These are phyloP conservation scores for Aegilops speltoides DNA, from an alignment of 176 grass and related monocot genomes.

Conservation along the genomic window DNA sequence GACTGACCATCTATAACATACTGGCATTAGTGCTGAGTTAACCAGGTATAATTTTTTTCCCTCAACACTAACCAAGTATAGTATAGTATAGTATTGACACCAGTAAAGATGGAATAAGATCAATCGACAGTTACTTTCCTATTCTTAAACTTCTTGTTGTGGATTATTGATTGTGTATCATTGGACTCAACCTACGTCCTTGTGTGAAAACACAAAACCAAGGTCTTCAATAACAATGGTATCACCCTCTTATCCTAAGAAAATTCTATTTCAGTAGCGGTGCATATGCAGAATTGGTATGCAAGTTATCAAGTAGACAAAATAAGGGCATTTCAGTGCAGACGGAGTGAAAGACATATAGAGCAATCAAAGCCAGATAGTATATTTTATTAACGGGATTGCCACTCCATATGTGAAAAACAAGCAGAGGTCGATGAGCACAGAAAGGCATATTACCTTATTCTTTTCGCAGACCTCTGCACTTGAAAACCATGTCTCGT, in stretches of 20 bases:
- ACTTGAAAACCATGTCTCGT: conserved; percentile 27
- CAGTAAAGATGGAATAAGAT: not conserved
- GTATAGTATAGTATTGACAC: not conserved
- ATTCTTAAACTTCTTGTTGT: too few relatives aligned
- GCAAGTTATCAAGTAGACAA: not conserved
- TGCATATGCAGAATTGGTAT: not conserved
- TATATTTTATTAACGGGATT: not conserved
- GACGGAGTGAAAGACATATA: not conserved
- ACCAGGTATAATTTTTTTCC: not conserved
- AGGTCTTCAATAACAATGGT: not conserved
- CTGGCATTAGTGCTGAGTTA: not conserved
- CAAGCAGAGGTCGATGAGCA: not conserved
- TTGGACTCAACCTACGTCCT: not conserved
- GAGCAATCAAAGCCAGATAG: not conserved
- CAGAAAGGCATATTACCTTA: not conserved
- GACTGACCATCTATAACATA: not conserved
- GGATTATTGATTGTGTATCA: too few relatives aligned
- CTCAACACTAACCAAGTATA: not conserved
- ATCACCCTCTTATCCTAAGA: not conserved
- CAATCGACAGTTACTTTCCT: not conserved
- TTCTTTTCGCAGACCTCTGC: conserved; percentile 21
- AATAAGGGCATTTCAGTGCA: not conserved
- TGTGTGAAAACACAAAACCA: not conserved
- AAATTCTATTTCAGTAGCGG: not conserved
- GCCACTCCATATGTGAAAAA: not conserved